phyloP scores from a whole-genome alignment of 208 protist species.

The Phytomonas sp. region DNA sequence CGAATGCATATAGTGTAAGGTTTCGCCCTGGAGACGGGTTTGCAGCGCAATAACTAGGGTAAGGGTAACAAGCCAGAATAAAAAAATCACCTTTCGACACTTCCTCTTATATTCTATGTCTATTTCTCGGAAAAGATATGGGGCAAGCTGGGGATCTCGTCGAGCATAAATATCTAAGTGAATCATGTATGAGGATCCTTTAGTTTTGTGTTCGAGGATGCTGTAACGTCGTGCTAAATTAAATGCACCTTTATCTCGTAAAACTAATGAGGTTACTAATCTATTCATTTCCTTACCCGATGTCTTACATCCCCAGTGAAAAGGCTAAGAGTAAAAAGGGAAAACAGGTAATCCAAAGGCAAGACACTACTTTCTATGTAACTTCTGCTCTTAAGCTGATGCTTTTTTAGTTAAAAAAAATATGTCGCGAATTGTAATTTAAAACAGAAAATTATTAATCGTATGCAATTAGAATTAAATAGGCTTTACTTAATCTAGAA shows the following conservation, averaged over 20 bases:
- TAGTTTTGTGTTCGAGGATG: slow-evolving; percentile 74
- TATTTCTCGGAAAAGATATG: slow-evolving; percentile 84
- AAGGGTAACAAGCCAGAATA: slow-evolving; percentile 75
- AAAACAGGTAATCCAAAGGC: slow-evolving; percentile 2
- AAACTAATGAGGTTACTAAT: slow-evolving; percentile 2
- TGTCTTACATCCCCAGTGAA: not conserved
- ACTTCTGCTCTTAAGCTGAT: slow-evolving; percentile 1
- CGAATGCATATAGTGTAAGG: slow-evolving; percentile 74
- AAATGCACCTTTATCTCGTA: slow-evolving; percentile 14
- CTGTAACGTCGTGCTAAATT: slow-evolving; percentile 33
- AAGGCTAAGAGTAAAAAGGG: slow-evolving; percentile 3
- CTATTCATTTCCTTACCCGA: slow-evolving; percentile 2
- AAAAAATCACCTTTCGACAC: slow-evolving; percentile 78
- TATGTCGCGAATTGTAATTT: not conserved
- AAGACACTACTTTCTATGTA: not conserved
- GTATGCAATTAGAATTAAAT: slow-evolving; percentile 2
- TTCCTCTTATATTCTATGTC: slow-evolving; percentile 88
- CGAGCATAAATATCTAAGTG: slow-evolving; percentile 88
- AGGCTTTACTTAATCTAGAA: not conserved
- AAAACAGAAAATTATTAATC: not conserved
- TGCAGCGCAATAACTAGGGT: slow-evolving; percentile 54
- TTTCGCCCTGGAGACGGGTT: slow-evolving; percentile 66
- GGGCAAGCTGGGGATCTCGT: slow-evolving; percentile 80
- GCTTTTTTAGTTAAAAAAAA: not conserved
- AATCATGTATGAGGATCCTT: slow-evolving; percentile 82